Conservation (phyloP, 2,329 filamentous ascomycete species). For the Kalmusia sp. region DNA sequence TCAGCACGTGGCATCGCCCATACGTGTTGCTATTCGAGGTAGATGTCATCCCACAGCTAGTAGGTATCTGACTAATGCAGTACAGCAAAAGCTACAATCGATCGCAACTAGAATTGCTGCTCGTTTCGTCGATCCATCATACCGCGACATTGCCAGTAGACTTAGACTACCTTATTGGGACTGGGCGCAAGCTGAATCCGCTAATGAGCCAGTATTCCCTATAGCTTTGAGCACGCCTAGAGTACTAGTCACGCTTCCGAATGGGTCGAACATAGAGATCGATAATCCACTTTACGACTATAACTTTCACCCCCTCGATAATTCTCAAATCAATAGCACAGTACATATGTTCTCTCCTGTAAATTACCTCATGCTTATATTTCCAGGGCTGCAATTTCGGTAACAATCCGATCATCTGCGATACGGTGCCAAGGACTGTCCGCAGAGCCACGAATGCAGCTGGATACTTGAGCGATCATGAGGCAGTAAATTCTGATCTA, state of each 20-base stretch:
- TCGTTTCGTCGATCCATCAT: constrained; percentile 44
- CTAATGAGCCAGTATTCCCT: constrained; percentile 40
- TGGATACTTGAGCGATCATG: not conserved
- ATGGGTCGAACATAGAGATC: constrained; percentile 34
- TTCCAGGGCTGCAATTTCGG: constrained; percentile 48
- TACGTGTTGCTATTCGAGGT: constrained; percentile 71
- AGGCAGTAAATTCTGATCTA: not conserved
- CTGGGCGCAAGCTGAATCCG: constrained; percentile 46
- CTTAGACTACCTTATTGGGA: constrained; percentile 55
- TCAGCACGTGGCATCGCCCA: constrained; percentile 81
- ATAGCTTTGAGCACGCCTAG: constrained; percentile 40
- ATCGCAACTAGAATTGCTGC: constrained; percentile 46
- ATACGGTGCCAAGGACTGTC: not conserved
- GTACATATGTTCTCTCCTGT: not conserved
- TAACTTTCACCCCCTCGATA: constrained; percentile 62
- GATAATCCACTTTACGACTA: constrained; percentile 50
- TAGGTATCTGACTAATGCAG: not conserved
- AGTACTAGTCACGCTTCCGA: constrained; percentile 48
- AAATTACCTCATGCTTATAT: not conserved
- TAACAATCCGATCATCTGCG: not conserved
- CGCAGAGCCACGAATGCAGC: not conserved
- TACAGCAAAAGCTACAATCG: constrained; percentile 46
- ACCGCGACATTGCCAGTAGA: constrained; percentile 44
- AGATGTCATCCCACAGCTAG: not conserved
- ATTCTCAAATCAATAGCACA: constrained; percentile 36